Percentiles rank a stretch among this genome's conserved stretches.
These are phyloP conservation scores for Delonix regia DNA, from an alignment of 306 rosid species.

Conservation along the genomic window DNA sequence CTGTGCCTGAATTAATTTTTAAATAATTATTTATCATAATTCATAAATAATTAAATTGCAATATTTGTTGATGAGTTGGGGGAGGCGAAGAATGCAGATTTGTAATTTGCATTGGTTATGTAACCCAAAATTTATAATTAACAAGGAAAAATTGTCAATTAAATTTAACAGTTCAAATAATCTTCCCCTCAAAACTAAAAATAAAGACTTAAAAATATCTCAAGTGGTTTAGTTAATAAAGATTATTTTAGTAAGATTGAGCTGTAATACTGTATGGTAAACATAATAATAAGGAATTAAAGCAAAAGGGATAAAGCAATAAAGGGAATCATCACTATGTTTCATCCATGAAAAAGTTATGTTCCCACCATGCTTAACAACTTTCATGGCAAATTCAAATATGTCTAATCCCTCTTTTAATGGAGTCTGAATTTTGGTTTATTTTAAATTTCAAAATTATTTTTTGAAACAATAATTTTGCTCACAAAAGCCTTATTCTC, in stretches of 20 bases:
- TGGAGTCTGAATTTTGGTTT: neutral
- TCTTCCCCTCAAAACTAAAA: neutral
- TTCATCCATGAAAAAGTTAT: neutral
- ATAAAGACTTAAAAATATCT: neutral
- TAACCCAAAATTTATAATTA: neutral
- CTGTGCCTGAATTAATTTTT: no score
- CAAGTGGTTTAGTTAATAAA: constrained; percentile 9
- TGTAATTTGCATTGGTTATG: no score
- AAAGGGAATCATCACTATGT: neutral
- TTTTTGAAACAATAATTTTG: neutral
- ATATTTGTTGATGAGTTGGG: no score
- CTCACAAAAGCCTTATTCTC: neutral
- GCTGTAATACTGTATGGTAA: neutral
- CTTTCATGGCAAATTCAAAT: neutral
- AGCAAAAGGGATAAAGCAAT: constrained; percentile 1
- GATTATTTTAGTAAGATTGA: neutral
- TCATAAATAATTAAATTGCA: no score
- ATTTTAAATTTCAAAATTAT: neutral
- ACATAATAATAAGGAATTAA: constrained; percentile 2
- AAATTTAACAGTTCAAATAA: neutral
- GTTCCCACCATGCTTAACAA: constrained; percentile 24
- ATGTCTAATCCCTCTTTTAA: neutral
- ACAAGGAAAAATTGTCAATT: neutral
- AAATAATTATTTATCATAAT: no score
- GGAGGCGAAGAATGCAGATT: no score